Conservation (phyloP, 2,329 filamentous ascomycete genomes). For the Scorias spongiosa region DNA sequence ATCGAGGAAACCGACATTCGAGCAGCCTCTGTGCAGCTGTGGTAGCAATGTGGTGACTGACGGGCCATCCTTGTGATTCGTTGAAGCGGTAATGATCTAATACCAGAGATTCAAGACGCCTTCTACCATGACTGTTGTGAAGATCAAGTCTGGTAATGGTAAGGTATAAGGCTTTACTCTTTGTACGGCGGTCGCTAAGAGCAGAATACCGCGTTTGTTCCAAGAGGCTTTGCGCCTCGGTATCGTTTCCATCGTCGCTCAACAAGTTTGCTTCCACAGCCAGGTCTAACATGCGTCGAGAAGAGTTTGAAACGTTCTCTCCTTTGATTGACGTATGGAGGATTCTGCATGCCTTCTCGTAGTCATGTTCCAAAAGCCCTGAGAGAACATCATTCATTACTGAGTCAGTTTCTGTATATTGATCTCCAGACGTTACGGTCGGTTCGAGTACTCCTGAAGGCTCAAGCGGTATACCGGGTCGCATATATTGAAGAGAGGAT, state of each 20-base stretch:
- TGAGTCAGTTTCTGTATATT: too few relatives aligned
- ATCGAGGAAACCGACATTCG: slow-evolving; percentile 8
- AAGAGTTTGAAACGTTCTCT: slow-evolving; percentile 11
- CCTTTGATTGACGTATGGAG: not conserved
- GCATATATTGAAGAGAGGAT: too few relatives aligned
- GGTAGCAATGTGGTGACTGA: slow-evolving; percentile 15
- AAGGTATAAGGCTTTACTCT: too few relatives aligned
- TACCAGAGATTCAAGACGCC: slow-evolving; percentile 5
- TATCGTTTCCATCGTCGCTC: slow-evolving; percentile 7
- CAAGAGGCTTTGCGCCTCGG: not conserved
- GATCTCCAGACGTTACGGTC: too few relatives aligned
- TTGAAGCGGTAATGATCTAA: slow-evolving; percentile 19
- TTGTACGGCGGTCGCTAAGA: too few relatives aligned
- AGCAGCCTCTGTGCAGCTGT: slow-evolving; percentile 17
- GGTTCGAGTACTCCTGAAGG: too few relatives aligned
- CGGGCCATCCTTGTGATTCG: slow-evolving; percentile 11
- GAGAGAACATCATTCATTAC: too few relatives aligned
- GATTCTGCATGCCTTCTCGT: too few relatives aligned
- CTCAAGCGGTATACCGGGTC: too few relatives aligned
- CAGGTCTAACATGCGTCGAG: slow-evolving; percentile 13
- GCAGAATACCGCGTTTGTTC: too few relatives aligned
- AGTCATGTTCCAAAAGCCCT: too few relatives aligned
- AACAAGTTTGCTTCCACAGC: slow-evolving; percentile 17
- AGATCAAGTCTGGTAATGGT: not conserved
- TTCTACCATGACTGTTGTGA: slow-evolving; percentile 5